Conservation (phyloP, 108 stramenopile genomes). For the Pseudonitzschia delicatissima region DNA sequence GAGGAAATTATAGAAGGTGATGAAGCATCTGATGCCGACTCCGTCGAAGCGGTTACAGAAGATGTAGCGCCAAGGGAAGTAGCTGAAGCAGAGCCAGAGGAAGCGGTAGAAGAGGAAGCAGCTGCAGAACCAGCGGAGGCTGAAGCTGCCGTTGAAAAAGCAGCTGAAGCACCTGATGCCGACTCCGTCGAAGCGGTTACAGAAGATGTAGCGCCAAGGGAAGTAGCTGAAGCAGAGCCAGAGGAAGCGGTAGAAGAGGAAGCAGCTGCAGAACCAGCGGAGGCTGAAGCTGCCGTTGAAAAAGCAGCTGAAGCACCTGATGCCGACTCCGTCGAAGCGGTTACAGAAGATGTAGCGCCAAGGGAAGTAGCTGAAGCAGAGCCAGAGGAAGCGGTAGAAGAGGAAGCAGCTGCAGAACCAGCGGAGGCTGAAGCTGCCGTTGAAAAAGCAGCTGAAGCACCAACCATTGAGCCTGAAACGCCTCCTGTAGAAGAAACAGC, state of each 20-base stretch:
- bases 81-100: neutral
- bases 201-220: neutral
- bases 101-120: neutral
- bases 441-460: neutral
- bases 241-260: neutral
- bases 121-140: neutral
- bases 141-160: neutral
- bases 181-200: neutral
- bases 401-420: neutral
- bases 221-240: neutral
- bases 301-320: neutral
- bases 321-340: neutral
- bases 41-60: neutral
- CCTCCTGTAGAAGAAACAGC: neutral
- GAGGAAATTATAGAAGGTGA: no score
- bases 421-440: neutral
- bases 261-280: neutral
- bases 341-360: neutral
- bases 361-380: neutral
- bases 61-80: neutral
- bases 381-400: neutral
- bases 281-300: neutral
- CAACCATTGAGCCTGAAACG: neutral
- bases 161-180: neutral
- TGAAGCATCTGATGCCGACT: no score